Evolutionary conservation across 306 rosid species (phyloP).

Genomic region (Cicer arietinum): DNA sequence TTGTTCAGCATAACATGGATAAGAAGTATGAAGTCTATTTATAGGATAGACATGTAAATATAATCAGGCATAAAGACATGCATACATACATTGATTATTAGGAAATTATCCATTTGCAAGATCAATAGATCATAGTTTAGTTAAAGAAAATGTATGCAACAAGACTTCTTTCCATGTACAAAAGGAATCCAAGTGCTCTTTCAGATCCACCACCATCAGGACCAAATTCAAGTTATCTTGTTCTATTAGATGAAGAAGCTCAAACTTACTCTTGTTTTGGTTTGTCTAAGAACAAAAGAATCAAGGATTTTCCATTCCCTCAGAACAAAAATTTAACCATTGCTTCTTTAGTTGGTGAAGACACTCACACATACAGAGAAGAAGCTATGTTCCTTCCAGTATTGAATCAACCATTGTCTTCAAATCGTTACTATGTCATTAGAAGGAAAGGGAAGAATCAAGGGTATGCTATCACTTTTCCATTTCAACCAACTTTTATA

Average conservation of each 20-base stretch:
- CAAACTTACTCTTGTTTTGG: constrained; percentile 40
- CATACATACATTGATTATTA: background rate
- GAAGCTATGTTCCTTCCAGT: constrained; percentile 47
- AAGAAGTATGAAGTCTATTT: too few species aligned
- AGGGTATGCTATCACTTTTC: constrained; percentile 34
- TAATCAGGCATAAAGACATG: too few species aligned
- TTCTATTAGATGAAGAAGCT: constrained; percentile 41
- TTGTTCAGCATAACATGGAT: too few species aligned
- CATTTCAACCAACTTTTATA: background rate
- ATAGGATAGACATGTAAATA: too few species aligned
- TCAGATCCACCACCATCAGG: constrained; percentile 39
- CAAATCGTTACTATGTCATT: constrained; percentile 60
- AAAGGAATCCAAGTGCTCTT: constrained; percentile 25
- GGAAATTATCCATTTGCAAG: background rate
- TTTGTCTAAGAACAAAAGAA: background rate
- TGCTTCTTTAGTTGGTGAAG: background rate
- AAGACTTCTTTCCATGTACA: constrained; percentile 41
- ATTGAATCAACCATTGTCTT: constrained; percentile 55
- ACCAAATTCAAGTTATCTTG: constrained; percentile 50
- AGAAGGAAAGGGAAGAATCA: constrained; percentile 42
- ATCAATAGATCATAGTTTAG: background rate
- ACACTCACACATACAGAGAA: background rate
- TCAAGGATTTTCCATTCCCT: constrained; percentile 50
- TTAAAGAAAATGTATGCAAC: constrained; percentile 47
- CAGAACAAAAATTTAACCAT: constrained; percentile 46